Evolutionary conservation across 2,329 filamentous ascomycete genomes (phyloP).

Genomic region (Alternaria gansuensis): DNA sequence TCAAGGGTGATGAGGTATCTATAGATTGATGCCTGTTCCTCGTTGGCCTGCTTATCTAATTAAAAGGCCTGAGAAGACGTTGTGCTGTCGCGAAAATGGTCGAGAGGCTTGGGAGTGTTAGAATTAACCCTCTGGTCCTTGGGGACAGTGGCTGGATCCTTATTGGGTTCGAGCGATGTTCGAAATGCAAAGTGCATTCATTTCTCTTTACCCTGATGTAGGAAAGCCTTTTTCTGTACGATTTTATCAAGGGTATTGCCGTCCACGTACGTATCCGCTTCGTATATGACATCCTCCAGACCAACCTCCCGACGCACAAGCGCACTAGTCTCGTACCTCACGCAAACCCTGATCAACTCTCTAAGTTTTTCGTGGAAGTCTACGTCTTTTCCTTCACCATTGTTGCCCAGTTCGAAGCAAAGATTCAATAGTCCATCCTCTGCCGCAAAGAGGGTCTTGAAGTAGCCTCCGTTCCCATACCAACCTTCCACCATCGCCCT

Average conservation of each 20-base stretch:
- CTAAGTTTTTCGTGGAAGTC: neutral
- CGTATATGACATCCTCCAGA: neutral
- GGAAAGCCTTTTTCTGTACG: neutral
- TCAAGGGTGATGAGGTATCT: neutral
- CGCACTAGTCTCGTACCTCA: neutral
- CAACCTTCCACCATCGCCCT: neutral
- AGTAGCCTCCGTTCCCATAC: conserved; percentile 6
- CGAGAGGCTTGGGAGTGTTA: neutral
- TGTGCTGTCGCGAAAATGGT: neutral
- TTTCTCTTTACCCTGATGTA: neutral
- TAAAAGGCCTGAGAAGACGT: neutral
- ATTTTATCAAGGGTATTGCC: neutral
- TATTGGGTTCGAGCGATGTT: neutral
- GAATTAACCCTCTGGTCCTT: neutral
- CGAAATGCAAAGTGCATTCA: neutral
- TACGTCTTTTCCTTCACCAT: neutral
- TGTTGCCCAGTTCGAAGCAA: neutral
- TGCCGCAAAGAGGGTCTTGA: neutral
- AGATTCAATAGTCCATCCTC: neutral
- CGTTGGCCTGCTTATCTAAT: too few relatives aligned
- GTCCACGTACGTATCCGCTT: neutral
- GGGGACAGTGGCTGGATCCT: neutral
- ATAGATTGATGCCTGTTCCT: neutral
- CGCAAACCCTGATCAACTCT: neutral
- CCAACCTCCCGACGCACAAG: neutral